Evolutionary conservation across 1,284 basidiomycete species (phyloP).

Genomic region (Leccinum proximum): DNA sequence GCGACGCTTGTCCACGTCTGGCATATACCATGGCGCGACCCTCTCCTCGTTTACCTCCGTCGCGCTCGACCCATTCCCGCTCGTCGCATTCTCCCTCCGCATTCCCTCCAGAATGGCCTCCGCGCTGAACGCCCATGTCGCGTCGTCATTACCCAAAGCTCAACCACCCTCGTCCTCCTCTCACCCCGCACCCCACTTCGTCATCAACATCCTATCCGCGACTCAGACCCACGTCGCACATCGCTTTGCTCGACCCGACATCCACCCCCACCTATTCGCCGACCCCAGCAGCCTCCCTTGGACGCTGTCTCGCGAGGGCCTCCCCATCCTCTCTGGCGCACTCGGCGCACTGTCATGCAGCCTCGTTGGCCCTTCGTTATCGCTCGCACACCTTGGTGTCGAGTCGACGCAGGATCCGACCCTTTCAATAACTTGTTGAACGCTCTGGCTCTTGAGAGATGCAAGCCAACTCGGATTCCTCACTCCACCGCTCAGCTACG

Average conservation of each 20-base stretch:
- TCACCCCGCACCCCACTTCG: constrained; percentile 42
- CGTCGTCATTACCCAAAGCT: constrained; percentile 13
- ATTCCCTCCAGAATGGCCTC: constrained; percentile 87
- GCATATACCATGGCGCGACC: constrained; percentile 78
- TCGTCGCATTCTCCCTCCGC: constrained; percentile 41
- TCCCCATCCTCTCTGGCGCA: constrained; percentile 53
- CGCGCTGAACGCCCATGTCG: constrained; percentile 41
- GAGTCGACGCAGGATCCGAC: neutral
- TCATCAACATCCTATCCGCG: constrained; percentile 68
- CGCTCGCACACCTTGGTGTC: constrained; percentile 35
- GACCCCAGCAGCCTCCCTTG: constrained; percentile 23
- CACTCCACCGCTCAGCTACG: constrained; percentile 23
- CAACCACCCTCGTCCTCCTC: constrained; percentile 25
- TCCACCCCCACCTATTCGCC: constrained; percentile 48
- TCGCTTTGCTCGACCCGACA: constrained; percentile 61
- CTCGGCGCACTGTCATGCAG: constrained; percentile 61
- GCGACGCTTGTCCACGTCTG: constrained; percentile 1
- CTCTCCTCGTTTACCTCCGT: constrained; percentile 93
- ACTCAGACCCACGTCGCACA: constrained; percentile 53
- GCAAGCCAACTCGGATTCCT: neutral
- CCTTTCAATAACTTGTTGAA: no score
- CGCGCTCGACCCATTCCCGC: constrained; percentile 71
- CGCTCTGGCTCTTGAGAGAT: neutral
- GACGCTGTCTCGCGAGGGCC: constrained; percentile 42
- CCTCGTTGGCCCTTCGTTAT: constrained; percentile 39